phyloP scores from a whole-genome alignment of 2,329 filamentous ascomycete genomes.

The Trichoderma aggressivum region DNA sequence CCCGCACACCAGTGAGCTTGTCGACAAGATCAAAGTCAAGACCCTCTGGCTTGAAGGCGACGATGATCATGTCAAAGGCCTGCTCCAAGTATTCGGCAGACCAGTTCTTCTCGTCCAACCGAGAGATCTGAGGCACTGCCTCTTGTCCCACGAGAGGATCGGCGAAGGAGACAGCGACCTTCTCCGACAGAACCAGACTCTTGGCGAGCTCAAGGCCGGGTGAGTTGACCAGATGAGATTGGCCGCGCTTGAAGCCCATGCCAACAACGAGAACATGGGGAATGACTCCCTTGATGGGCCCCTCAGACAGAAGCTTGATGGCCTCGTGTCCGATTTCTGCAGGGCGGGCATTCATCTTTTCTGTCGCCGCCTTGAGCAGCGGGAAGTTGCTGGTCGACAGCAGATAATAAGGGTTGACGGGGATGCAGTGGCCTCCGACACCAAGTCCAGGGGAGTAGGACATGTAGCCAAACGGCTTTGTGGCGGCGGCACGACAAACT shows the following conservation, averaged over 20 bases:
- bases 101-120: slow-evolving; percentile 40
- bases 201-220: slow-evolving; percentile 44
- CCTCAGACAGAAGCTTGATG: slow-evolving; percentile 30
- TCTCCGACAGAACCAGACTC: slow-evolving; percentile 34
- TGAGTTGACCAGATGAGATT: slow-evolving; percentile 46
- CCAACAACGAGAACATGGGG: slow-evolving; percentile 44
- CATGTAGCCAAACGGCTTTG: slow-evolving; percentile 53
- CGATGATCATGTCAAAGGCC: slow-evolving; percentile 42
- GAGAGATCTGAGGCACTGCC: slow-evolving; percentile 39
- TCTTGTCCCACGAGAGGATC: slow-evolving; percentile 44
- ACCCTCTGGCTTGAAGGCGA: slow-evolving; percentile 41
- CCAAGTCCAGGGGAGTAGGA: slow-evolving; percentile 46
- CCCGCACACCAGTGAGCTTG: slow-evolving; percentile 31
- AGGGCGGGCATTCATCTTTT: slow-evolving; percentile 44
- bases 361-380: slow-evolving; percentile 42
- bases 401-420: slow-evolving; percentile 53
- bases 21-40: slow-evolving; percentile 41
- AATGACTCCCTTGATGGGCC: slow-evolving; percentile 6
- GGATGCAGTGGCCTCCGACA: slow-evolving; percentile 56
- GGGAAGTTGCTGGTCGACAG: slow-evolving; percentile 47
- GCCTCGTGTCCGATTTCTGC: slow-evolving; percentile 36
- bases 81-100: slow-evolving; percentile 32
- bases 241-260: slow-evolving; percentile 50
- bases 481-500: slow-evolving; percentile 46
- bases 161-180: slow-evolving; percentile 42